Evolutionary conservation across 2,329 filamentous ascomycete genomes (phyloP).

Genomic region (Apiospora kogelbergensis): DNA sequence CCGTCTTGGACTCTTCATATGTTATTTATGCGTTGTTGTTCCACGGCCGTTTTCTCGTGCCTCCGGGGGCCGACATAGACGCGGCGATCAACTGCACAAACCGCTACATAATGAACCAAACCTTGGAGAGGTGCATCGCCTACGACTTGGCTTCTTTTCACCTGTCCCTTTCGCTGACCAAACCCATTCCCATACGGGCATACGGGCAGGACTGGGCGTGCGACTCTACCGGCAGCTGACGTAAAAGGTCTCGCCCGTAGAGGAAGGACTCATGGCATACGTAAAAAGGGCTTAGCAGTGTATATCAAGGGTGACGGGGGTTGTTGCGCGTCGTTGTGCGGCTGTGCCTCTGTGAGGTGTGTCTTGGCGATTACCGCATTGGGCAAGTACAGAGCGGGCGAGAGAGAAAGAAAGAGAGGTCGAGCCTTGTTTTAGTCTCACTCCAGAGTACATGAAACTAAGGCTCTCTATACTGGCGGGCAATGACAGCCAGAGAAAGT

Average conservation of each 20-base stretch:
- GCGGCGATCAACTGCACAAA: background rate
- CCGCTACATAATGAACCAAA: background rate
- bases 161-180: background rate
- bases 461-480: background rate
- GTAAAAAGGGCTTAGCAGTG: background rate
- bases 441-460: background rate
- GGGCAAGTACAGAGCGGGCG: background rate
- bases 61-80: background rate
- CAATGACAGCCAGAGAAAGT: background rate
- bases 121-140: background rate
- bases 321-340: slow-evolving; percentile 1
- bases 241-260: background rate
- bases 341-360: background rate
- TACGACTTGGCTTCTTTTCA: background rate
- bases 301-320: background rate
- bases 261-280: background rate
- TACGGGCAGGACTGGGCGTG: background rate
- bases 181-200: background rate
- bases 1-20: background rate
- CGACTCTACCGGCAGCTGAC: background rate
- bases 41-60: background rate
- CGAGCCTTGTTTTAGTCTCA: background rate
- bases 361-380: background rate
- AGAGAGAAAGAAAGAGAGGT: no score
- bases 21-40: background rate